Evolutionary conservation across 768 basidiomycete genomes (phyloP).

Genomic region (Leucosporidium yakuticum): DNA sequence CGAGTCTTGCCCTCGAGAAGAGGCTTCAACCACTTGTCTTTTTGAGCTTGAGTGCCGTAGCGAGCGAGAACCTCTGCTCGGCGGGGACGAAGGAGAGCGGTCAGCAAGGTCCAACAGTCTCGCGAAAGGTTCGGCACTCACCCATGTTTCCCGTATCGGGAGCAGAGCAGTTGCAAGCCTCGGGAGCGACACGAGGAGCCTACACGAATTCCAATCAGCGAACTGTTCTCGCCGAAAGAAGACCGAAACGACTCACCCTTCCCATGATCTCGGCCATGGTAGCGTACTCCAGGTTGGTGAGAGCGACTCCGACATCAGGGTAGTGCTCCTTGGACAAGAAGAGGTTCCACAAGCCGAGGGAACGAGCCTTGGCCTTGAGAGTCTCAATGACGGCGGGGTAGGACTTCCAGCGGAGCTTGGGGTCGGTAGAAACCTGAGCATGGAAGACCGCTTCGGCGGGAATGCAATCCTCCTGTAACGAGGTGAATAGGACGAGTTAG

Average conservation of each 20-base stretch:
- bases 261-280: conserved; percentile 97
- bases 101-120: background rate
- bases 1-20: conserved; percentile 88
- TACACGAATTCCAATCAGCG: background rate
- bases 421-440: conserved; percentile 72
- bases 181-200: conserved; percentile 58
- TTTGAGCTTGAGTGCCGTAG: conserved; percentile 85
- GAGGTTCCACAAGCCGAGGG: conserved; percentile 90
- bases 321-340: conserved; percentile 89
- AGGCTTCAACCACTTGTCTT: conserved; percentile 80
- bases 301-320: conserved; percentile 62
- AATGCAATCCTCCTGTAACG: conserved; percentile 74
- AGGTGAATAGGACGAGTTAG: background rate
- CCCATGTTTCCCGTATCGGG: conserved; percentile 95
- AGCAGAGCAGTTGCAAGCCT: conserved; percentile 77
- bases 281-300: conserved; percentile 95
- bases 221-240: background rate
- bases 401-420: conserved; percentile 71
- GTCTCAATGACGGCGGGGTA: conserved; percentile 73
- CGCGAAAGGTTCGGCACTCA: conserved; percentile 44
- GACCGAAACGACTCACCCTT: background rate
- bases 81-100: conserved; percentile 1
- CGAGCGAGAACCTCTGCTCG: conserved; percentile 84
- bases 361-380: conserved; percentile 79
- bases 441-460: conserved; percentile 68